These are phyloP conservation scores for Botrytis medusae DNA, from an alignment of 2,329 filamentous ascomycete species.

Conservation along the genomic window DNA sequence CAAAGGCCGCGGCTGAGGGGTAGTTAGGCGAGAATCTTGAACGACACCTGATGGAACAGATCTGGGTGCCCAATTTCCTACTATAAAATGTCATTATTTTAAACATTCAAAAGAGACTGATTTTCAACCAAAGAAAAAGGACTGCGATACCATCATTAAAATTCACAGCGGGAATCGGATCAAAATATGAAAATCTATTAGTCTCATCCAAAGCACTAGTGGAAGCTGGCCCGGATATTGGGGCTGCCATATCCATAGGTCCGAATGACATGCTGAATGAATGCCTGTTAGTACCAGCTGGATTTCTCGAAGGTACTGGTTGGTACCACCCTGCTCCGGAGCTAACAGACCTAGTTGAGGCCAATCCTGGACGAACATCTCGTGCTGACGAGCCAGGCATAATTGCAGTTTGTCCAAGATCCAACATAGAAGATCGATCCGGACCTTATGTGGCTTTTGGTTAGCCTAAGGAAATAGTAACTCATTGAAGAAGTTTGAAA, in stretches of 20 bases:
- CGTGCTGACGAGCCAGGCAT: not conserved
- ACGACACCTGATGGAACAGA: conserved; percentile 1
- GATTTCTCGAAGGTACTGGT: not conserved
- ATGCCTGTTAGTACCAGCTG: not conserved
- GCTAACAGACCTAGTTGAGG: not conserved
- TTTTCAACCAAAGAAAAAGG: not conserved
- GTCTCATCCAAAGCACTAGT: conserved; percentile 2
- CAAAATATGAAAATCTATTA: conserved; percentile 13
- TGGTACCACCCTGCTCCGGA: not conserved
- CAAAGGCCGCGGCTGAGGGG: not conserved
- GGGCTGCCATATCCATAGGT: not conserved
- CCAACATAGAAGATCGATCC: not conserved
- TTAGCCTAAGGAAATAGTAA: not conserved
- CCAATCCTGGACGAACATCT: not conserved
- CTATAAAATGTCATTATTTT: not conserved
- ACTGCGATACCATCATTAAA: conserved; percentile 13
- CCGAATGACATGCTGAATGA: conserved; percentile 4
- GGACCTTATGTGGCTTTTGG: conserved; percentile 1
- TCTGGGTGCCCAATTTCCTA: conserved; percentile 15
- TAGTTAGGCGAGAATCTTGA: not conserved
- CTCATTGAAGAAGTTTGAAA: not conserved
- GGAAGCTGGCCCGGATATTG: conserved; percentile 9
- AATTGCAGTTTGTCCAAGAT: not conserved
- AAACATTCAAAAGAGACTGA: not conserved
- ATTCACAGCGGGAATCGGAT: not conserved